Evolutionary conservation across 345 rosid genomes (phyloP).

Genomic region (Clarkia xantiana): DNA sequence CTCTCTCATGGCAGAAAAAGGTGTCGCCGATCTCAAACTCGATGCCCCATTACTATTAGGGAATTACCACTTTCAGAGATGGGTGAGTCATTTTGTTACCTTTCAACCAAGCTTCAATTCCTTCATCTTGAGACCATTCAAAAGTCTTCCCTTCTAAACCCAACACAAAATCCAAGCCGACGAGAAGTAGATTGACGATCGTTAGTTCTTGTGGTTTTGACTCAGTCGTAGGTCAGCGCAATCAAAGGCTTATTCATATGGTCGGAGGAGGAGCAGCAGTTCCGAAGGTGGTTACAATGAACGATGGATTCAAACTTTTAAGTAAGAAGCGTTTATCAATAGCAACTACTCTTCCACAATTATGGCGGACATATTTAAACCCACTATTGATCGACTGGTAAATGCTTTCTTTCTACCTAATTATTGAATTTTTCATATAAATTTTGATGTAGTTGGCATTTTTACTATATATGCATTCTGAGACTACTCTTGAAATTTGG

Average conservation of each 20-base stretch:
- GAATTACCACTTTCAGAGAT: no score
- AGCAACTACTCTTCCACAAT: constrained; percentile 5
- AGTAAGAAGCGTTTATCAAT: constrained; percentile 27
- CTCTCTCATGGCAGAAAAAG: no score
- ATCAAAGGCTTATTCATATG: constrained; percentile 17
- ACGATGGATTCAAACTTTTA: constrained; percentile 21
- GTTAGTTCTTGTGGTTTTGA: constrained; percentile 12
- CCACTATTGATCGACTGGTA: constrained; percentile 39
- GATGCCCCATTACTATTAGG: no score
- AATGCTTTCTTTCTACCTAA: constrained; percentile 8
- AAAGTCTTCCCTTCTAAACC: constrained; percentile 10
- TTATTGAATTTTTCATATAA: not conserved
- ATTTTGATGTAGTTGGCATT: not conserved
- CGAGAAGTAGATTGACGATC: constrained; percentile 9
- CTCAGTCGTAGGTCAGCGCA: constrained; percentile 5
- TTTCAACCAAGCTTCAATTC: not conserved
- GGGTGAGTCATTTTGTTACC: no score
- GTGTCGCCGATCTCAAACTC: no score
- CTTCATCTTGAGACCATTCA: constrained; percentile 1
- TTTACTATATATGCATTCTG: no score
- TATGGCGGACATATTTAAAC: constrained; percentile 22
- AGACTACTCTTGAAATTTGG: no score
- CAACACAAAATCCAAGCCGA: constrained; percentile 5
- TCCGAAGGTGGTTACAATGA: constrained; percentile 13
- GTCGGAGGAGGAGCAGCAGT: constrained; percentile 8